phyloP scores from a whole-genome alignment of 2,329 filamentous ascomycete genomes.

The Talaromyces sp. region DNA sequence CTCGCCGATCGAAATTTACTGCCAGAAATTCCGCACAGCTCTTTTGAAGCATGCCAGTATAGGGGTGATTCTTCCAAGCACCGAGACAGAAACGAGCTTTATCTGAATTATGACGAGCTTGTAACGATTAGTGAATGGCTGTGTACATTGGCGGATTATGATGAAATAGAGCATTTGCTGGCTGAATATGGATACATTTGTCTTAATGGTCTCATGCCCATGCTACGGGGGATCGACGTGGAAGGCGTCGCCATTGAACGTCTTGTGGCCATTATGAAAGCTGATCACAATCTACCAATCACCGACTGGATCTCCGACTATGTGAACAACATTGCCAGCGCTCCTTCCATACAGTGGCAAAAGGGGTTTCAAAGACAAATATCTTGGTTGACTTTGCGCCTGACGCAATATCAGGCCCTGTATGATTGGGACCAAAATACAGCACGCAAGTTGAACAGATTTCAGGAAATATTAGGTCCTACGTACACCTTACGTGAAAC shows the following conservation, averaged over 20 bases:
- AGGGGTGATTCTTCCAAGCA: too few relatives aligned
- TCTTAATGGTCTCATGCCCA: background rate
- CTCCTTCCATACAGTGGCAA: too few relatives aligned
- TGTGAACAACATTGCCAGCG: background rate
- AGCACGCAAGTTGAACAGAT: too few relatives aligned
- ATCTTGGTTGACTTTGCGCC: background rate
- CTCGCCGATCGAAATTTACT: background rate
- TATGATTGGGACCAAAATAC: too few relatives aligned
- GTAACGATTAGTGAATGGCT: conserved; percentile 5
- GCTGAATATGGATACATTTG: conserved; percentile 4
- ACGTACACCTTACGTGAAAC: too few relatives aligned
- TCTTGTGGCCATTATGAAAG: background rate
- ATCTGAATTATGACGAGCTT: too few relatives aligned
- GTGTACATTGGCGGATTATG: conserved; percentile 2
- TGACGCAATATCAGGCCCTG: background rate
- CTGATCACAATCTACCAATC: background rate
- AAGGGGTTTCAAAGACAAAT: background rate
- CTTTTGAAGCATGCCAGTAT: background rate
- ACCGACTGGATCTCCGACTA: background rate
- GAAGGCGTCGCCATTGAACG: background rate
- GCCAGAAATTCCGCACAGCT: background rate
- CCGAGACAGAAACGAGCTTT: too few relatives aligned
- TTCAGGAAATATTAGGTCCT: too few relatives aligned
- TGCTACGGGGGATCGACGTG: background rate
- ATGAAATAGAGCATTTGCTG: background rate